Percentiles rank a stretch among this genome's conserved stretches.
These are phyloP conservation scores for Cercospora nicotianae DNA, from an alignment of 2,329 filamentous ascomycete genomes.

Conservation along the genomic window DNA sequence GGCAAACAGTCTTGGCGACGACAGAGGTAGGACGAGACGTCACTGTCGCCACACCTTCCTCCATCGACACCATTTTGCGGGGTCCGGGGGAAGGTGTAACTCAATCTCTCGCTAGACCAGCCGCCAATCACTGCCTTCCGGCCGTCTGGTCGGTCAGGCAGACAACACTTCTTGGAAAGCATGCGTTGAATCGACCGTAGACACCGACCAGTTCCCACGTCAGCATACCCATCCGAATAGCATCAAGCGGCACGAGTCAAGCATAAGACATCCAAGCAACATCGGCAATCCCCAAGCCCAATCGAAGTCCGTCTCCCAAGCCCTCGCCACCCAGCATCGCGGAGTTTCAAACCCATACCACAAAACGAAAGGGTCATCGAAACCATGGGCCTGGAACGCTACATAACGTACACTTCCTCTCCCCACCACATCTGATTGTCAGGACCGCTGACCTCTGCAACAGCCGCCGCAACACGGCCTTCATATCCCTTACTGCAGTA, in stretches of 20 bases:
- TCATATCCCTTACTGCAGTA: constrained; percentile 11
- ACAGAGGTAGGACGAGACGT: constrained; percentile 1
- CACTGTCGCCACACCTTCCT: constrained; percentile 3
- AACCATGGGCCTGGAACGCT: constrained; percentile 15
- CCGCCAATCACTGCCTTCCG: neutral
- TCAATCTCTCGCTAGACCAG: constrained; percentile 4
- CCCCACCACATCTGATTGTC: neutral
- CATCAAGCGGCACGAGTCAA: neutral
- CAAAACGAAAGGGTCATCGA: neutral
- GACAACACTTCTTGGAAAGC: neutral
- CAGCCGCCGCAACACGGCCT: constrained; percentile 14
- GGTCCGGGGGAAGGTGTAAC: constrained; percentile 3
- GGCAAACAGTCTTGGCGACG: constrained; percentile 3
- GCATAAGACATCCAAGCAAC: neutral
- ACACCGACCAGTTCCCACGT: neutral
- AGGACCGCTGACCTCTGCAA: neutral
- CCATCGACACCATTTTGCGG: neutral
- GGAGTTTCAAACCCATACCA: neutral
- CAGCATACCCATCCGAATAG: neutral
- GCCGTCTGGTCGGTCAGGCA: neutral
- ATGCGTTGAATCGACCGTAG: neutral
- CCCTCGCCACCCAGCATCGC: neutral
- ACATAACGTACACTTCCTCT: constrained; percentile 10
- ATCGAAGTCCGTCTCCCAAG: neutral
- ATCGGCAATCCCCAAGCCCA: neutral